phyloP scores from a whole-genome alignment of 345 rosid species.

The Moricandia arvensis region DNA sequence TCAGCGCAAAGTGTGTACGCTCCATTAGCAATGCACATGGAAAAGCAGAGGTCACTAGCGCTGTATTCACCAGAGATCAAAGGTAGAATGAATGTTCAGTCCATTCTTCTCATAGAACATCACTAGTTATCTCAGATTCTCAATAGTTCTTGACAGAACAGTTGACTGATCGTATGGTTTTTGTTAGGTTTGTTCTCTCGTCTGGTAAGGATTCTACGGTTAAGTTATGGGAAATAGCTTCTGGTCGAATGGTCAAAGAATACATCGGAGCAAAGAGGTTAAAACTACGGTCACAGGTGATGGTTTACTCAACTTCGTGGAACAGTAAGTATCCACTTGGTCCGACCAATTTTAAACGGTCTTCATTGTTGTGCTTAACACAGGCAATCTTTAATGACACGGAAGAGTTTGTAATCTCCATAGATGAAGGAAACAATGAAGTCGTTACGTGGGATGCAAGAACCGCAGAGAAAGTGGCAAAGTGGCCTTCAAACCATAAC shows the following conservation, averaged over 20 bases:
- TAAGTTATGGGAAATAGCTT: constrained; percentile 81
- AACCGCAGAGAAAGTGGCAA: constrained; percentile 70
- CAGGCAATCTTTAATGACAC: constrained; percentile 86
- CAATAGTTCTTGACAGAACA: background rate
- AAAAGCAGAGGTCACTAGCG: constrained; percentile 68
- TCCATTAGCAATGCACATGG: constrained; percentile 72
- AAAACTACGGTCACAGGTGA: constrained; percentile 71
- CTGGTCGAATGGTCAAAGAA: constrained; percentile 75
- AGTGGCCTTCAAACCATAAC: constrained; percentile 68
- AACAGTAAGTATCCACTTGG: background rate
- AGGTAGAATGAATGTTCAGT: constrained; percentile 42
- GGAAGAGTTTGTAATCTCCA: constrained; percentile 73
- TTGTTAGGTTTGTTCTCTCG: constrained; percentile 72
- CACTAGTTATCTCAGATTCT: no score
- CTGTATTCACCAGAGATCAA: constrained; percentile 73
- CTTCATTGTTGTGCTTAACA: background rate
- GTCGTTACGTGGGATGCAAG: constrained; percentile 79
- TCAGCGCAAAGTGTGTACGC: constrained; percentile 62
- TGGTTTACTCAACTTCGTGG: background rate
- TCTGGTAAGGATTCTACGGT: constrained; percentile 75
- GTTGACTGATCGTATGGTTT: background rate
- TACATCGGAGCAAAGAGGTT: constrained; percentile 67
- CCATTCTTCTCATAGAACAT: background rate
- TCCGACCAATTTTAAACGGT: background rate
- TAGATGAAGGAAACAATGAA: constrained; percentile 45